Percentiles rank a stretch among this genome's conserved stretches.
phyloP scores from a whole-genome alignment of 2,329 filamentous ascomycete species.

The Colletotrichum gloeosporioides region DNA sequence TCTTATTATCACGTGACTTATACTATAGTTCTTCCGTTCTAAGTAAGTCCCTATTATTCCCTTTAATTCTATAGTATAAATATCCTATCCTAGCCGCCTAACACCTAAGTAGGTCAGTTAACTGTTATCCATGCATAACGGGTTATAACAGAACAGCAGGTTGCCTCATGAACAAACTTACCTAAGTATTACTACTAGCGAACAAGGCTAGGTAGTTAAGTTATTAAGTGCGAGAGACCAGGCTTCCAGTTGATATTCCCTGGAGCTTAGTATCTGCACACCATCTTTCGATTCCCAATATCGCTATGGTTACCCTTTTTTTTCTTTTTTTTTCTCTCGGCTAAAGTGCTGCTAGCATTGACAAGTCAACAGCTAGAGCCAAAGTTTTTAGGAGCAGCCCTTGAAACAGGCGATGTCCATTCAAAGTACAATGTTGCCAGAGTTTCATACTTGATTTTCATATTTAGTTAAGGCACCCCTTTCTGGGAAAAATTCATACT shows the following conservation, averaged over 20 bases:
- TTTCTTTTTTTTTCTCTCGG: no score
- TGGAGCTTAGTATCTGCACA: neutral
- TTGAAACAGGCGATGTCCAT: neutral
- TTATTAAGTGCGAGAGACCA: neutral
- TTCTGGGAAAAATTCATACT: neutral
- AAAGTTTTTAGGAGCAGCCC: neutral
- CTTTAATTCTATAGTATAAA: no score
- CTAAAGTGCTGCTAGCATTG: neutral
- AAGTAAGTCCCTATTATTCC: no score
- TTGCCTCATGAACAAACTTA: neutral
- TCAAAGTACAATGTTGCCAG: neutral
- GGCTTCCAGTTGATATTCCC: neutral
- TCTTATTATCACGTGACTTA: no score
- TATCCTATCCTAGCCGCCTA: no score
- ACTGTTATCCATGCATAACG: no score
- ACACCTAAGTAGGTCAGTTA: no score
- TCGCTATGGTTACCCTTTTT: no score
- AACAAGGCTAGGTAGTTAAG: neutral
- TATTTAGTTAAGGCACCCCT: neutral
- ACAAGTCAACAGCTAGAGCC: neutral
- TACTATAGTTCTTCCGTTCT: no score
- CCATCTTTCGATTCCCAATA: neutral
- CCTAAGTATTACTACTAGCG: neutral
- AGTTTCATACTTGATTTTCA: neutral
- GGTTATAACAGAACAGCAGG: no score